A percentile compares a stretch with the other conserved stretches of the same genome.
Evolutionary conservation across 768 basidiomycete species (phyloP).

Genomic region (Russula sp.): DNA sequence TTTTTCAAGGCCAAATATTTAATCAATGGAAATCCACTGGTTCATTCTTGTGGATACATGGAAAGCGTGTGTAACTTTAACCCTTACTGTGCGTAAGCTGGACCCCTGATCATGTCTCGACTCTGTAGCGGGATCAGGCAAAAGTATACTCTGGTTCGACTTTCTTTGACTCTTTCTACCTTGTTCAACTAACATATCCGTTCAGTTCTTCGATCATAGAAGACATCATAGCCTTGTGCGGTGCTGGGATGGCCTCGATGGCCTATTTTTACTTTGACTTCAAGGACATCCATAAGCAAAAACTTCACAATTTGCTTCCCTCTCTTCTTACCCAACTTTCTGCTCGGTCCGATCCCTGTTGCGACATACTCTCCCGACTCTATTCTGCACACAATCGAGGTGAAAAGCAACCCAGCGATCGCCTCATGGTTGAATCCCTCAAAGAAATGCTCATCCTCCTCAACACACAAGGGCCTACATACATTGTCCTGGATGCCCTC

Average conservation of each 20-base stretch:
- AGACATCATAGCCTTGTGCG: constrained; percentile 1
- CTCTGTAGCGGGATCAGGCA: not conserved
- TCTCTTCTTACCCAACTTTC: constrained; percentile 14
- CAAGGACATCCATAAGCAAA: constrained; percentile 6
- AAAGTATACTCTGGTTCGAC: not conserved
- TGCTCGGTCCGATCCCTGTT: not conserved
- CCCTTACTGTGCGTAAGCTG: not conserved
- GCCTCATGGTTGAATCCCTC: not conserved
- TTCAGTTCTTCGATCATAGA: constrained; percentile 12
- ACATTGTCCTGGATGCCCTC: constrained; percentile 19
- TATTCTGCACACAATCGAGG: not conserved
- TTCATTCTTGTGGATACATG: not conserved
- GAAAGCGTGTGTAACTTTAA: not conserved
- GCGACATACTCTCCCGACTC: not conserved
- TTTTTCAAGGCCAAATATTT: not conserved
- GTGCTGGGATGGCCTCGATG: not conserved
- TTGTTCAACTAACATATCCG: not conserved
- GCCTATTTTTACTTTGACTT: constrained; percentile 19
- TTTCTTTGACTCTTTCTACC: not conserved
- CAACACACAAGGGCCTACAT: not conserved
- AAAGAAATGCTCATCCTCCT: constrained; percentile 10
- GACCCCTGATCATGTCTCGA: not conserved
- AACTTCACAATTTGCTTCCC: not conserved
- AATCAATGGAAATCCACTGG: not conserved
- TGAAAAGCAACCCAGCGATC: not conserved